Conservation (phyloP, 345 rosid genomes). For the Brassica juncea region DNA sequence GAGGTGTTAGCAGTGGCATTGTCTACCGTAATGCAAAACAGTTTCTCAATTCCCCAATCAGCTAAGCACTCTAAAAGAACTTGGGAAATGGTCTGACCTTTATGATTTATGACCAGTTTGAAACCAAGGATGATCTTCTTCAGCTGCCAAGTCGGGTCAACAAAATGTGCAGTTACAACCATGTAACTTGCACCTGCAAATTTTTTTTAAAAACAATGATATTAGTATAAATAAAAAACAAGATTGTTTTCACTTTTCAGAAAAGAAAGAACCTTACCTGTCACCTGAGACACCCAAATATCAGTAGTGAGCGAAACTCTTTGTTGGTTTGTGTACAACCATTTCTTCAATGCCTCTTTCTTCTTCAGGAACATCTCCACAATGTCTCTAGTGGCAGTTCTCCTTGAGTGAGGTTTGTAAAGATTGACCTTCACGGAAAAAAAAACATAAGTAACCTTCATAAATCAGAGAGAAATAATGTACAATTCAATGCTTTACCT, state of each 20-base stretch:
- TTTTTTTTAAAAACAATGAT: too few relatives aligned
- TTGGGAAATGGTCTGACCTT: background rate
- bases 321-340: too few relatives aligned
- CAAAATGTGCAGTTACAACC: background rate
- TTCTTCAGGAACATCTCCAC: too few relatives aligned
- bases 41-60: background rate
- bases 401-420: background rate
- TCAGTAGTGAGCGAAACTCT: too few relatives aligned
- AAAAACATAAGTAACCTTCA: background rate
- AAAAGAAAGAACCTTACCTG: too few relatives aligned
- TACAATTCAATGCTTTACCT: background rate
- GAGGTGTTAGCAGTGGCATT: background rate
- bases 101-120: background rate
- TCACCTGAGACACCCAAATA: background rate
- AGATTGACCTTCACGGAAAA: background rate
- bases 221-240: too few relatives aligned
- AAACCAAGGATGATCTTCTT: background rate
- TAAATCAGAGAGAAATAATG: background rate
- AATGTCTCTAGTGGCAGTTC: background rate
- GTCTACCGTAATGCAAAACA: background rate
- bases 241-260: too few relatives aligned
- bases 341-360: too few relatives aligned
- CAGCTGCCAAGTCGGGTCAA: background rate
- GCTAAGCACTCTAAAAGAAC: background rate
- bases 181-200: background rate